Percentiles rank a stretch among this genome's conserved stretches.
Evolutionary conservation across 345 rosid species (phyloP).

Genomic region (Camelina hispida): DNA sequence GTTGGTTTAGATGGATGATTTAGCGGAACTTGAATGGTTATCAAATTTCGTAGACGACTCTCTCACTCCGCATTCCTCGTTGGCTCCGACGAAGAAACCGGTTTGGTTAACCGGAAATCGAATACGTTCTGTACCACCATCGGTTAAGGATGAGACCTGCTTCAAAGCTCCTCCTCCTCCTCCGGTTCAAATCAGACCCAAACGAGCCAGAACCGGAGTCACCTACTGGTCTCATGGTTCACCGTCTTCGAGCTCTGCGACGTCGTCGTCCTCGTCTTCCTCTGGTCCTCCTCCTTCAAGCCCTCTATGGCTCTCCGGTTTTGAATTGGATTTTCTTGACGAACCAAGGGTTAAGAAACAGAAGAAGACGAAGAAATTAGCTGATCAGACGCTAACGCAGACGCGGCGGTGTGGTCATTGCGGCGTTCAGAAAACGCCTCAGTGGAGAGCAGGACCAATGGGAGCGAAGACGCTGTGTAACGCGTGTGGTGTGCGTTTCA

Average conservation of each 20-base stretch:
- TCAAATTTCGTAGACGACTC: conserved; percentile 93
- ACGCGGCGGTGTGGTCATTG: conserved; percentile 48
- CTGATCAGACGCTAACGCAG: conserved; percentile 11
- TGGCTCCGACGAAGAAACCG: conserved; percentile 44
- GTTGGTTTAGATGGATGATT: conserved; percentile 62
- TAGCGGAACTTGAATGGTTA: conserved; percentile 79
- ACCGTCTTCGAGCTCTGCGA: conserved; percentile 45
- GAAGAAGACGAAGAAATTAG: conserved; percentile 31
- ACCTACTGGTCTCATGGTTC: conserved; percentile 64
- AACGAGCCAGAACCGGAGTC: conserved; percentile 63
- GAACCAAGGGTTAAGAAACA: conserved; percentile 15
- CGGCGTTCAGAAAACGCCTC: conserved; percentile 46
- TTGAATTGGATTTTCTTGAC: conserved; percentile 24
- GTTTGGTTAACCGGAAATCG: conserved; percentile 30
- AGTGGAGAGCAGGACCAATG: conserved; percentile 52
- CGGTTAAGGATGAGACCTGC: conserved; percentile 12
- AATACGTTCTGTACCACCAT: conserved; percentile 28
- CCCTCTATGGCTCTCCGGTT: conserved; percentile 30
- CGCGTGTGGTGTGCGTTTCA: conserved; percentile 55
- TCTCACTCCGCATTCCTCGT: conserved; percentile 46
- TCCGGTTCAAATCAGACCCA: conserved; percentile 72
- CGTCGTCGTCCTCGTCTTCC: conserved; percentile 29
- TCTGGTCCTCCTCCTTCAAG: conserved; percentile 17
- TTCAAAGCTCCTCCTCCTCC: conserved; percentile 47
- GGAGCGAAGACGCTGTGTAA: conserved; percentile 56